phyloP scores from a whole-genome alignment of 1,284 basidiomycete species.

The Termitomyces sp. region DNA sequence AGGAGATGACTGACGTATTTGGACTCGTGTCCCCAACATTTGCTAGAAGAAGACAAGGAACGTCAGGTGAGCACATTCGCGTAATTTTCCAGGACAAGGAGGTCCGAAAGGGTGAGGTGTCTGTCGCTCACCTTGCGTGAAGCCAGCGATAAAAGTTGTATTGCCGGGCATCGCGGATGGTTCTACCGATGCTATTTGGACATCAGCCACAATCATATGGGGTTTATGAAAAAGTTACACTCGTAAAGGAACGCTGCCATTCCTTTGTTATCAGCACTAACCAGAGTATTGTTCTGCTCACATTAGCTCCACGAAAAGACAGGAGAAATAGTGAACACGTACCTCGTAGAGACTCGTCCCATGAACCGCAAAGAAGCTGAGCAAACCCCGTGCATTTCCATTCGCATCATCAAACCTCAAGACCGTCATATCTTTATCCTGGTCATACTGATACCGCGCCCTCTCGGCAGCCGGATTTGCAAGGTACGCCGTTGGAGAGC shows the following conservation, averaged over 20 bases:
- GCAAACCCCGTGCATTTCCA: constrained; percentile 58
- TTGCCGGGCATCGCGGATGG: constrained; percentile 65
- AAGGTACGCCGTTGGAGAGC: constrained; percentile 68
- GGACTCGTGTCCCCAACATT: constrained; percentile 77
- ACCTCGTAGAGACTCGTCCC: constrained; percentile 76
- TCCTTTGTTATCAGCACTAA: constrained; percentile 77
- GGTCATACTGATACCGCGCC: constrained; percentile 59
- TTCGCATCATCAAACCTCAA: constrained; percentile 56
- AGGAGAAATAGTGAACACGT: constrained; percentile 11
- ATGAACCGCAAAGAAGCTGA: constrained; percentile 79
- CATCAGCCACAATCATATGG: constrained; percentile 4
- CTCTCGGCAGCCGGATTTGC: constrained; percentile 68
- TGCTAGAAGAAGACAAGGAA: constrained; percentile 33
- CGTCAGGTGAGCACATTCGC: constrained; percentile 3
- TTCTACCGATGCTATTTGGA: constrained; percentile 49
- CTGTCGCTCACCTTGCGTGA: constrained; percentile 56
- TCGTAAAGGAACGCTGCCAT: constrained; percentile 79
- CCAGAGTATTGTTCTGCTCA: constrained; percentile 67
- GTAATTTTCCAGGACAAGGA: neutral
- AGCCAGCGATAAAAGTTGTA: constrained; percentile 69
- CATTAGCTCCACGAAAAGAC: constrained; percentile 1
- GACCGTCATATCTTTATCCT: constrained; percentile 68
- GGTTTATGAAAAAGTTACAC: constrained; percentile 31
- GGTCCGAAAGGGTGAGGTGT: constrained; percentile 6
- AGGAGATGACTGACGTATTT: constrained; percentile 54